phyloP scores from a whole-genome alignment of 805 yeast species.

The Wickerhamiella musiphila region DNA sequence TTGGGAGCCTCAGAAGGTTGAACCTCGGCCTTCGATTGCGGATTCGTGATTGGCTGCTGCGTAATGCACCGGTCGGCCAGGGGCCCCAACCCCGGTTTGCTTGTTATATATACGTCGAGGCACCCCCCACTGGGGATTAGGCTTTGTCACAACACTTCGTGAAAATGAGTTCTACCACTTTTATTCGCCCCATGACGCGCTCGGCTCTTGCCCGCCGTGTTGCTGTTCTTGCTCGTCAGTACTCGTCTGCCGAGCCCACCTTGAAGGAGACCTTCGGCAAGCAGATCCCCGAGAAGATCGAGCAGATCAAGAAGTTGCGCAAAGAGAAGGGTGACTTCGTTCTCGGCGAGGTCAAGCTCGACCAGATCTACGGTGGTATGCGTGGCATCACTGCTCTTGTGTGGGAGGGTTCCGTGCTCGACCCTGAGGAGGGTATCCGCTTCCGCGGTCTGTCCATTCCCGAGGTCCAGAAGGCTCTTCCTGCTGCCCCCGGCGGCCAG shows the following conservation, averaged over 20 bases:
- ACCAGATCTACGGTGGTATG: conserved; percentile 85
- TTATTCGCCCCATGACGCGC: conserved; percentile 1
- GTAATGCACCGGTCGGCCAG: background rate
- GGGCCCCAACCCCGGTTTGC: too few species aligned
- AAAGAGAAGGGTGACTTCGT: conserved; percentile 69
- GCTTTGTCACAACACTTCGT: background rate
- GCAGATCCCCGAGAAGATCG: conserved; percentile 78
- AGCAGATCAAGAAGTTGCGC: conserved; percentile 76
- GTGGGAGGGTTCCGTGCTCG: conserved; percentile 80
- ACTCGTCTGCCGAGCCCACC: conserved; percentile 25
- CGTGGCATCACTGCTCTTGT: conserved; percentile 73
- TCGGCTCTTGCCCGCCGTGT: background rate
- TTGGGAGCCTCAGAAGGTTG: too few species aligned
- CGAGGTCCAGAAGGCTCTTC: conserved; percentile 54
- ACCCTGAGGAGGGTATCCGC: conserved; percentile 72
- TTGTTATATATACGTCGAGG: background rate
- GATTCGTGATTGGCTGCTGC: background rate
- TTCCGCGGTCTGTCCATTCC: conserved; percentile 76
- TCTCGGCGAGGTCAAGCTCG: conserved; percentile 57
- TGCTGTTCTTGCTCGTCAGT: conserved; percentile 10
- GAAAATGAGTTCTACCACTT: conserved; percentile 1
- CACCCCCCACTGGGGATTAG: background rate
- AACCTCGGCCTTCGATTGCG: too few species aligned
- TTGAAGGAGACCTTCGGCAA: conserved; percentile 90
- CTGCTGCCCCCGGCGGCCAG: conserved; percentile 52